Conservation (phyloP, 2,329 filamentous ascomycete genomes). For the Aureobasidium zeae region DNA sequence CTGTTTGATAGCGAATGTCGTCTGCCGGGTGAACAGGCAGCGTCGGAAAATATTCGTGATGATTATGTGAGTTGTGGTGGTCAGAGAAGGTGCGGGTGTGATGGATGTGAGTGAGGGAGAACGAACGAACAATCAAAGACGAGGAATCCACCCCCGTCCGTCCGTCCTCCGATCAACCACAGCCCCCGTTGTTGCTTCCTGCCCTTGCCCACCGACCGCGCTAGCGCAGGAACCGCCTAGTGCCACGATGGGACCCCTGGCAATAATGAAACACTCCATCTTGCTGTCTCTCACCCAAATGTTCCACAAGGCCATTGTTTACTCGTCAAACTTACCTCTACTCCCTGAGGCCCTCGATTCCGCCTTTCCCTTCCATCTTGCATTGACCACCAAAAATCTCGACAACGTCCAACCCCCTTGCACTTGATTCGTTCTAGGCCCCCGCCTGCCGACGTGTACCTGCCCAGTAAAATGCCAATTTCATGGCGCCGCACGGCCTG, state of each 20-base stretch:
- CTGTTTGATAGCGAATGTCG: conserved; percentile 7
- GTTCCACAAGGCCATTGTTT: not conserved
- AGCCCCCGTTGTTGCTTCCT: conserved; percentile 11
- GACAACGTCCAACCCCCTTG: too few species aligned
- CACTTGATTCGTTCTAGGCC: conserved; percentile 10
- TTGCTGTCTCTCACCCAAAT: not conserved
- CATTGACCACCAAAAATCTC: conserved; percentile 2
- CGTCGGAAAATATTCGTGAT: conserved; percentile 8
- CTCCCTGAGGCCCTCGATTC: not conserved
- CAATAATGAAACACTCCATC: conserved; percentile 5
- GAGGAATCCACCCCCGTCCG: not conserved
- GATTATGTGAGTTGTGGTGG: conserved; percentile 9
- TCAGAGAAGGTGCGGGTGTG: conserved; percentile 1
- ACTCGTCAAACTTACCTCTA: not conserved
- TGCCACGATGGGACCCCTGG: conserved; percentile 1
- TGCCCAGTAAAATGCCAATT: conserved; percentile 3
- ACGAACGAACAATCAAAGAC: conserved; percentile 14
- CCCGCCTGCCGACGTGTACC: conserved; percentile 5
- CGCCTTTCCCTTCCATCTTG: not conserved
- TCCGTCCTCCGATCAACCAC: conserved; percentile 9
- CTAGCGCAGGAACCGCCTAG: conserved; percentile 15
- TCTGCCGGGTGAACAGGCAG: conserved; percentile 16
- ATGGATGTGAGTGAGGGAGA: conserved; percentile 6
- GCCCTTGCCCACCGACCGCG: conserved; percentile 10
- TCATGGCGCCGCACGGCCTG: conserved; percentile 7